A percentile compares a stretch with the other conserved stretches of the same genome.
Evolutionary conservation across 2,329 filamentous ascomycete species (phyloP).

Genomic region (Aspergillus ibericus): DNA sequence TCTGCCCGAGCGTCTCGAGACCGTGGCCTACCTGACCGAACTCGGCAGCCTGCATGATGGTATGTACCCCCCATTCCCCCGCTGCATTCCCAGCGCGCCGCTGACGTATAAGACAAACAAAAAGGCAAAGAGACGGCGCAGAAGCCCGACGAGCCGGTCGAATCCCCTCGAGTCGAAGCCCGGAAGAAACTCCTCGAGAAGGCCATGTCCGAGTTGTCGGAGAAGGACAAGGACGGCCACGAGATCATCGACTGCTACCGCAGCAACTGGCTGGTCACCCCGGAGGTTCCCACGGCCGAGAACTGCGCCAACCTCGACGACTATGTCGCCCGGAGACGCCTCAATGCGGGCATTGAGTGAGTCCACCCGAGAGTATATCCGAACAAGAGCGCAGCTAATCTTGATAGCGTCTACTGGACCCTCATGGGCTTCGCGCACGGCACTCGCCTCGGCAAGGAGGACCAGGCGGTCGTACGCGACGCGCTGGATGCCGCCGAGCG

Average conservation of each 20-base stretch:
- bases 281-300: conserved; percentile 12
- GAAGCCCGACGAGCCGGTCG: conserved; percentile 5
- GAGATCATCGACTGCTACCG: conserved; percentile 17
- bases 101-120: background rate
- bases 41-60: conserved; percentile 12
- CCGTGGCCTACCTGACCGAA: conserved; percentile 14
- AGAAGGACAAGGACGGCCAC: conserved; percentile 12
- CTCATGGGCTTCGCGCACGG: conserved; percentile 15
- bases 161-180: conserved; percentile 10
- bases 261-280: conserved; percentile 14
- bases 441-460: conserved; percentile 13
- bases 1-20: conserved; percentile 11
- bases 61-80: background rate
- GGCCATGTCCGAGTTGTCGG: conserved; percentile 9
- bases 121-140: background rate
- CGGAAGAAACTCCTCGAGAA: conserved; percentile 11
- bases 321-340: conserved; percentile 12
- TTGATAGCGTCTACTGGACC: conserved; percentile 12
- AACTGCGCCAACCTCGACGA: conserved; percentile 15
- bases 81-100: background rate
- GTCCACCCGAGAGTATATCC: too few relatives aligned
- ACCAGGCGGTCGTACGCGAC: conserved; percentile 12
- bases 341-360: conserved; percentile 15
- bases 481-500: conserved; percentile 13
- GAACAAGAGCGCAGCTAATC: too few relatives aligned